Conservation (phyloP, 1,284 basidiomycete species). For the Cryptococcus sp. region DNA sequence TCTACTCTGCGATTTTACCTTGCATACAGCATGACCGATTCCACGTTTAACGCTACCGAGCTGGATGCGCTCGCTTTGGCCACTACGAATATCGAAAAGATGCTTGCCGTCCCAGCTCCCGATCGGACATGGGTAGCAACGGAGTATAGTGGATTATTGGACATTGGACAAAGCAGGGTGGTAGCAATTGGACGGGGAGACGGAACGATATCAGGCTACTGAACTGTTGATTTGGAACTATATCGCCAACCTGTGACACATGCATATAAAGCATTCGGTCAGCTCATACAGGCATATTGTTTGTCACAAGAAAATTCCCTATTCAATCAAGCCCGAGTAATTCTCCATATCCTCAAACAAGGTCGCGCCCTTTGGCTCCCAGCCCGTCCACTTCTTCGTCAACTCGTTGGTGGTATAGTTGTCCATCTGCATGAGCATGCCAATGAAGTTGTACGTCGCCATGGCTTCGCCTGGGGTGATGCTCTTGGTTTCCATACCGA, state of each 20-base stretch:
- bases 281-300: too few relatives aligned
- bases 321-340: too few relatives aligned
- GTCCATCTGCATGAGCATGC: not conserved
- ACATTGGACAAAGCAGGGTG: slow-evolving; percentile 5
- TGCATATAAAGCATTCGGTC: too few relatives aligned
- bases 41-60: not conserved
- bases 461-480: not conserved
- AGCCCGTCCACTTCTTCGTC: not conserved
- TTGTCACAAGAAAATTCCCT: too few relatives aligned
- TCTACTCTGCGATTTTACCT: slow-evolving; percentile 7
- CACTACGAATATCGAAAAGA: slow-evolving; percentile 2
- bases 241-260: too few relatives aligned
- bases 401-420: not conserved
- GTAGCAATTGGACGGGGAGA: slow-evolving; percentile 5
- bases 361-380: not conserved
- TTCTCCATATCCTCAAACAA: not conserved
- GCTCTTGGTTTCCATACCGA: not conserved
- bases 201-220: not conserved
- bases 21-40: slow-evolving; percentile 3
- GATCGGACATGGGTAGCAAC: slow-evolving; percentile 1
- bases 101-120: slow-evolving; percentile 2
- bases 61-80: slow-evolving; percentile 3
- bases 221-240: too few relatives aligned
- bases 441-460: not conserved
- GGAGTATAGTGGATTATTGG: slow-evolving; percentile 4